Evolutionary conservation across 2,329 filamentous ascomycete genomes (phyloP).

Genomic region (Colletotrichum gloeosporioides): DNA sequence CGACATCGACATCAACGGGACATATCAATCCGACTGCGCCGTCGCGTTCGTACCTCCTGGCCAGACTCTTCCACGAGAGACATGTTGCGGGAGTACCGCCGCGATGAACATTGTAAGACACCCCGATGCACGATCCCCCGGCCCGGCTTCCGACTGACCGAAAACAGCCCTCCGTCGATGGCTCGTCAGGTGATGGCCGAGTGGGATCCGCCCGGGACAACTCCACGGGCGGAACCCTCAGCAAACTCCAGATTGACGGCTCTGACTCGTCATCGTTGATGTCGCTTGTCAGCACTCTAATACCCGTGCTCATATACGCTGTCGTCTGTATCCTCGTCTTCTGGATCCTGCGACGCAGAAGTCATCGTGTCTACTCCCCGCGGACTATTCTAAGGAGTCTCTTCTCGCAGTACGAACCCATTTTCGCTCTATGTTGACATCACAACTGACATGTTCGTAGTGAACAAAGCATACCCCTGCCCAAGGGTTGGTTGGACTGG

Average conservation of each 20-base stretch:
- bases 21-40: neutral
- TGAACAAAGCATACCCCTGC: conserved; percentile 40
- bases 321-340: conserved; percentile 57
- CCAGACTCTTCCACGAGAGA: neutral
- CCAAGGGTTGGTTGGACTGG: conserved; percentile 71
- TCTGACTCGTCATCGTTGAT: conserved; percentile 46
- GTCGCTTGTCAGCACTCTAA: conserved; percentile 54
- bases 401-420: conserved; percentile 48
- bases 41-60: neutral
- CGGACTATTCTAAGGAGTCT: conserved; percentile 56
- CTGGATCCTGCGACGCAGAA: conserved; percentile 51
- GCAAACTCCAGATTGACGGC: conserved; percentile 33
- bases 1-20: neutral
- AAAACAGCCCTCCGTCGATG: neutral
- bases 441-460: neutral
- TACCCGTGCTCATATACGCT: conserved; percentile 57
- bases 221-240: conserved; percentile 41
- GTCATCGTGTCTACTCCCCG: conserved; percentile 60
- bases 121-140: neutral
- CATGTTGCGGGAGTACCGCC: neutral
- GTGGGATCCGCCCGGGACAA: conserved; percentile 49
- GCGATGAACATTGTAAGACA: conserved; percentile 3
- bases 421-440: too few relatives aligned
- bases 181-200: conserved; percentile 38
- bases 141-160: neutral